Percentiles rank a stretch among this genome's conserved stretches.
phyloP scores from a whole-genome alignment of 805 yeast genomes.

The Kodamaea sagamina region DNA sequence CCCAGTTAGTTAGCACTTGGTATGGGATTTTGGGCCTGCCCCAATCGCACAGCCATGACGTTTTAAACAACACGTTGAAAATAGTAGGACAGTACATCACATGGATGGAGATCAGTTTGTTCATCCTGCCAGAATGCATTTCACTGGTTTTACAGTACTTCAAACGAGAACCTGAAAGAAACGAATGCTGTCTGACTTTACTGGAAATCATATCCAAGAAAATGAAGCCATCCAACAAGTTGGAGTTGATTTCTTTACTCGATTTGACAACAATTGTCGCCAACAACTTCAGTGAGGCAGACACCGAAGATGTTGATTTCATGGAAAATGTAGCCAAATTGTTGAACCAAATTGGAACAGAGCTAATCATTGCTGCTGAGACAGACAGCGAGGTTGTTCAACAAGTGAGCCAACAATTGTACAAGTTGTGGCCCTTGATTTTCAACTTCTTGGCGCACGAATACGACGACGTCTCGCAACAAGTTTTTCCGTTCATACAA shows the following conservation, averaged over 20 bases:
- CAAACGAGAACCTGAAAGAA: conserved; percentile 48
- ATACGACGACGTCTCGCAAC: conserved; percentile 84
- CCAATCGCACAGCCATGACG: conserved; percentile 37
- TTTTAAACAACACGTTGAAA: conserved; percentile 58
- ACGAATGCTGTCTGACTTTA: conserved; percentile 59
- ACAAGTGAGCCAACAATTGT: conserved; percentile 33
- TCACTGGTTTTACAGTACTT: conserved; percentile 57
- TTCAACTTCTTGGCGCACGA: conserved; percentile 74
- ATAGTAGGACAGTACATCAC: conserved; percentile 84
- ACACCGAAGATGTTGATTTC: conserved; percentile 33
- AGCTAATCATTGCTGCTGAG: conserved; percentile 66
- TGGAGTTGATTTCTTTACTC: conserved; percentile 67
- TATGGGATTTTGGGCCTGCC: conserved; percentile 50
- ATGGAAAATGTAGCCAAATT: conserved; percentile 76
- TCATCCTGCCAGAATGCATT: conserved; percentile 48
- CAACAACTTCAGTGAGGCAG: conserved; percentile 18
- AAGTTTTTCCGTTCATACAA: conserved; percentile 78
- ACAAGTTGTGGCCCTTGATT: conserved; percentile 53
- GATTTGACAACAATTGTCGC: conserved; percentile 60
- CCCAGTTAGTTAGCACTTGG: conserved; percentile 66
- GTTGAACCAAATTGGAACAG: conserved; percentile 71
- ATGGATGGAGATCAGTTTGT: conserved; percentile 85
- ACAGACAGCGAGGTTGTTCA: conserved; percentile 39
- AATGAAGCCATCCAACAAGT: conserved; percentile 72
- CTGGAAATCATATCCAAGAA: conserved; percentile 71